Conservation (phyloP, 192 early-diverging fungal genomes). For the Coemansia sp. region DNA sequence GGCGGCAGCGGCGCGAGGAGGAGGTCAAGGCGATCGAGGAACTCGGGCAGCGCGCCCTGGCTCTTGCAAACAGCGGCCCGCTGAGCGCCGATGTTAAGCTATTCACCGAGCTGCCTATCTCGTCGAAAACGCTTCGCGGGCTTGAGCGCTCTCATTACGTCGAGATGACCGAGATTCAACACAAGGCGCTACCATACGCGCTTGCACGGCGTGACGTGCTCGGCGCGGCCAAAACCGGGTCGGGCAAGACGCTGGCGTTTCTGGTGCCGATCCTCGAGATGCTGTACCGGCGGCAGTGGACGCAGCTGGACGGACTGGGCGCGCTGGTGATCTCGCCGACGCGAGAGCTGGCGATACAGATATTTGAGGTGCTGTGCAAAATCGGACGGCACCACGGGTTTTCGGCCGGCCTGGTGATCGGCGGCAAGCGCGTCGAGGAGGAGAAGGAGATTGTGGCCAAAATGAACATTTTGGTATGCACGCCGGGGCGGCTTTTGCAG, state of each 20-base stretch:
- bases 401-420: constrained; percentile 95
- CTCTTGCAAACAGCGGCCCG: constrained; percentile 17
- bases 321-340: constrained; percentile 81
- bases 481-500: constrained; percentile 79
- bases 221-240: constrained; percentile 83
- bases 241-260: constrained; percentile 80
- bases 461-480: constrained; percentile 82
- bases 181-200: constrained; percentile 66
- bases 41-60: constrained; percentile 39
- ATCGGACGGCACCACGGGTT: constrained; percentile 68
- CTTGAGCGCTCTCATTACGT: constrained; percentile 78
- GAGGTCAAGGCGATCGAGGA: constrained; percentile 27
- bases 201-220: constrained; percentile 70
- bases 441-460: constrained; percentile 66
- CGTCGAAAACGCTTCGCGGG: constrained; percentile 57
- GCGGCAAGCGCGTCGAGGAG: constrained; percentile 81
- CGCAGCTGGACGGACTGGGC: constrained; percentile 70
- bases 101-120: constrained; percentile 42
- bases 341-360: constrained; percentile 81
- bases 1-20: constrained; percentile 29
- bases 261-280: constrained; percentile 78
- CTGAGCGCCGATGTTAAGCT: constrained; percentile 13
- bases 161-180: constrained; percentile 94
- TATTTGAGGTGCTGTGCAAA: constrained; percentile 80
- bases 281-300: constrained; percentile 82